phyloP scores from a whole-genome alignment of 495 filamentous ascomycete species.

The Cenococcum geophilum region DNA sequence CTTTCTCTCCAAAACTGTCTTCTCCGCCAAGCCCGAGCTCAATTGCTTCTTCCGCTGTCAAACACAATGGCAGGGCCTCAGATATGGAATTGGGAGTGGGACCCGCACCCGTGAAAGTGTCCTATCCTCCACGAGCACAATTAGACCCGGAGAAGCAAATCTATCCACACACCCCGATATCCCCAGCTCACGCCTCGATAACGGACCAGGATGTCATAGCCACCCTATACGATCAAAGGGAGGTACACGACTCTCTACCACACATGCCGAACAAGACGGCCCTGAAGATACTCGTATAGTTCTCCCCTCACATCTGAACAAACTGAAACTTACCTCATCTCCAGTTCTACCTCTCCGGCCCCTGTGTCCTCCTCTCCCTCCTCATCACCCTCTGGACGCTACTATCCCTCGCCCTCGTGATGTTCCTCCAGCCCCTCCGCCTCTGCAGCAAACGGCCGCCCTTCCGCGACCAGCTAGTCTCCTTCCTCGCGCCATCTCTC shows the following conservation, averaged over 20 bases:
- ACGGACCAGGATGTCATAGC: slow-evolving; percentile 24
- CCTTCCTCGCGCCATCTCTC: slow-evolving; percentile 35
- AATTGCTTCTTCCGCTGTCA: slow-evolving; percentile 22
- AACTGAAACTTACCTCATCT: neutral
- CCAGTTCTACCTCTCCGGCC: slow-evolving; percentile 35
- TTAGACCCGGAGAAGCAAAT: slow-evolving; percentile 20
- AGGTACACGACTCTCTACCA: slow-evolving; percentile 2
- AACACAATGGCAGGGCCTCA: slow-evolving; percentile 1
- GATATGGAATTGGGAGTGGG: slow-evolving; percentile 5
- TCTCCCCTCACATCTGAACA: neutral
- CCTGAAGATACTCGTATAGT: slow-evolving; percentile 23
- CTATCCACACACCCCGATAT: slow-evolving; percentile 4
- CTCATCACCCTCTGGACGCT: slow-evolving; percentile 33
- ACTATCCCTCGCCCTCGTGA: slow-evolving; percentile 32
- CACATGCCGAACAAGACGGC: slow-evolving; percentile 18
- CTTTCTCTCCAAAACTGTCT: slow-evolving; percentile 19
- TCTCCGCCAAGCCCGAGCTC: slow-evolving; percentile 26
- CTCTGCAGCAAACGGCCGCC: slow-evolving; percentile 28
- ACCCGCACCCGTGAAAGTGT: neutral
- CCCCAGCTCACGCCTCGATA: slow-evolving; percentile 13
- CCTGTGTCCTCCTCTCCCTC: slow-evolving; percentile 33
- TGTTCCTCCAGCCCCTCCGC: slow-evolving; percentile 35
- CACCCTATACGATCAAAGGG: slow-evolving; percentile 18
- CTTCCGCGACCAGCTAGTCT: slow-evolving; percentile 32
- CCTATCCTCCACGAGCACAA: slow-evolving; percentile 20